Base-by-base conservation (phyloP, 2,329 filamentous ascomycete species). In the Colletotrichum sp. region DNA sequence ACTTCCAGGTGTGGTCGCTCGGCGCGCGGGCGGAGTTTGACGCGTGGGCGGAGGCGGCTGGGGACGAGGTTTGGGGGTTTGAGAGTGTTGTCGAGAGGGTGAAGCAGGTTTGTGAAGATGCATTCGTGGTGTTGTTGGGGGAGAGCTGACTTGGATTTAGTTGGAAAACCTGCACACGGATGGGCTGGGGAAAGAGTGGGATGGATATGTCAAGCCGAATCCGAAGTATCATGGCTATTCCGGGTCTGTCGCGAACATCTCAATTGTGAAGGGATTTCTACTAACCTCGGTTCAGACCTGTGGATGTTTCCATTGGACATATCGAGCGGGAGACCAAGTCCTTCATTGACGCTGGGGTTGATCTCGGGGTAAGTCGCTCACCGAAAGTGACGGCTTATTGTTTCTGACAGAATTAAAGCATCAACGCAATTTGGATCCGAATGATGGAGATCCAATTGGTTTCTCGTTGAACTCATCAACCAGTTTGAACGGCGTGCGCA, bases 1-100 rank as follows among this genome's bases (percentile, higher is more conserved):
- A 92, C 79, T 91, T 91, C 72, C 86, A 87, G 18, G 87, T 89
- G 16, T 93, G 86, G 80, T 88, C 86, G 5, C 78, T 89, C 30
- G 92, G 93, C 4, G 87, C 90, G 3, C 83, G 85, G 2, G 90
- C 91, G 67, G 92, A 94, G 77, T 93, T 91, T 75, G 87, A 94
- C 32, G 86, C 90, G 69, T 93, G 92, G 91, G 91, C 91, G 1
- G 82, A 85, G 0, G 76, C 89, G 3, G 88, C 91, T 0, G 90
- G 83, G 0, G 92, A 94, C 77, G 86, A 91, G 6, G 80, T 83
- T 0, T 94, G 72, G 72, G 72, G 61, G 2, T 75, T 75, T 13
- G 52, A 67, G 7, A 72, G 59, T 10, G 63, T 75, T 16, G 2
- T 72, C 13, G 52, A 67, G 24, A 48, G 57, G 18, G 36, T 75